Evolutionary conservation across 192 early-diverging fungal genomes (phyloP), one percentile per base, ranked within the genome.

Genomic region (Dissophora globulifera): DNA sequence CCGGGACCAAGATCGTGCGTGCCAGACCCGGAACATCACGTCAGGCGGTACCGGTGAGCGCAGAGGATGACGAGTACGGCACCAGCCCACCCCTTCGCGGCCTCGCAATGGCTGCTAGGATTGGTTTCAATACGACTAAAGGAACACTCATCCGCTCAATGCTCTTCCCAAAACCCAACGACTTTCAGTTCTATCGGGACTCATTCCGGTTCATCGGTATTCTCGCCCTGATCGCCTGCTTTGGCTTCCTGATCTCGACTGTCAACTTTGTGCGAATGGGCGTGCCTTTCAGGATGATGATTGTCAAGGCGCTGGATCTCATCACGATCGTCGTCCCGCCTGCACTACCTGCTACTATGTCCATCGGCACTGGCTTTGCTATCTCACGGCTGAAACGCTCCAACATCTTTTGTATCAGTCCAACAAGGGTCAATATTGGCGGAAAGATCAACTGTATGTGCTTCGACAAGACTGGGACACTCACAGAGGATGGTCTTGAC

Each of bases 401-500:
- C 19, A 84, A 89, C 22, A 97, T 99, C 33, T 98, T 93, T 79
- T 99, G 97, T 78, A 97, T 93, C 52, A 91, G 89, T 47, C 96
- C 97, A 5, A 91, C 94, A 11, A 86, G 90, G 17, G 96, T 99
- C 47, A 99, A 97, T 59, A 92, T 98, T 40, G 93, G 95, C 60
- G 98, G 98, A 49, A 97, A 97, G 61, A 81, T 99, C 38, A 91
- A 97, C 58, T 90, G 95, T 31, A 96, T 96, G 89, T 95, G 93
- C 66, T 99, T 99, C 85, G 98, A 99, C 81, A 99, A 99, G 81
- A 98, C 97, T 1, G 97, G 96, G 1, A 99, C 97, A 4, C 78
- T 99, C 47, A 98, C 96, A 3, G 94, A 98, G 75, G 95, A 98
- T 69, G 96, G 96, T 0, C 78, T 99, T 30, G 96, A 97, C 69